Base-by-base conservation (phyloP, 1,284 basidiomycete genomes). In the Heterobasidion parviporum region DNA sequence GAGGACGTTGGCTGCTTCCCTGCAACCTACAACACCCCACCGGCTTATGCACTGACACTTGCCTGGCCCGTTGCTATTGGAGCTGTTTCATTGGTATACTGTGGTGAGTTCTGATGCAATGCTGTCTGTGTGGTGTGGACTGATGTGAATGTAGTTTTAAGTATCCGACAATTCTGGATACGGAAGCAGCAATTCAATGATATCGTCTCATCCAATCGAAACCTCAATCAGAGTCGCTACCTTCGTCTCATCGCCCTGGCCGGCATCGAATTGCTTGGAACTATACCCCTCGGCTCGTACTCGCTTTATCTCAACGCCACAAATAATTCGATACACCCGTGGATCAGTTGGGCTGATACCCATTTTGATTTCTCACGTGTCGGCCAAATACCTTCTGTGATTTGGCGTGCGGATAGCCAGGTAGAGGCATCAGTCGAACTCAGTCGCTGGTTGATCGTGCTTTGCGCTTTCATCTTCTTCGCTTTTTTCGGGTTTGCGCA, bases 1-100 rank as follows among this genome's bases (percentile, higher is more conserved):
- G 72, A 74, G 58, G 65, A 72, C 38, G 20, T 75, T 7, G 76
- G 75, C 2, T 77, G 75, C 57, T 36, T 60, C 15, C 64, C 72
- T 0, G 64, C 59, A 9, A 64, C 67, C 6, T 69, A 59, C 54
- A 68, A 65, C 43, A 68, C 70, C 8, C 51, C 62, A 12, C 62
- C 64, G 1, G 62, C 73, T 0, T 74, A 68, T 52, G 63, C 65
- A 3, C 60, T 77, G 1, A 65, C 70, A 9, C 68, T 64, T 56
- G 63, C 68, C 57, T 71, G 70, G 68, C 75, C 75, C 1, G 20
- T 68, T 9, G 43, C 72, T 1, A 34, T 72, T 5, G 70, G 70
- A 8, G 43, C 38, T n/a, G 38, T 41, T 5, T 41, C 38, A n/a
- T 41, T 49, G 16, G 47, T 26, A 14, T 49, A 49, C 15, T 49